Base-by-base conservation (phyloP, 148 eudicot species). In the Nyssa sinensis region DNA sequence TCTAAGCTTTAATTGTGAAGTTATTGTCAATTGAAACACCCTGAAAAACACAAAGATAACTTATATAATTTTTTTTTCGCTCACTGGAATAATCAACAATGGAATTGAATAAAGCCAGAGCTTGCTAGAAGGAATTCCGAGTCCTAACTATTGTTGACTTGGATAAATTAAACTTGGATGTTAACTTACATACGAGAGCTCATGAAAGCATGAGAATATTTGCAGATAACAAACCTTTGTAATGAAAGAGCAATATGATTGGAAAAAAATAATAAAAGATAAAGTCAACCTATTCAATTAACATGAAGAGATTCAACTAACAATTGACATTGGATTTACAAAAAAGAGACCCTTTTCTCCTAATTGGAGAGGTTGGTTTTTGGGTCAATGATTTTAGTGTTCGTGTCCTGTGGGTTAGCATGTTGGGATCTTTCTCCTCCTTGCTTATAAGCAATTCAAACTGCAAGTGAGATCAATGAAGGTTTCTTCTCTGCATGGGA, bases 401-500 rank as follows among this genome's bases (percentile, higher is more conserved):
- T n/a, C n/a, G n/a, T n/a, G n/a, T n/a, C n/a, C n/a, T n/a, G n/a
- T n/a, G n/a, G n/a, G n/a, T n/a, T n/a, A n/a, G n/a, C n/a, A n/a
- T n/a, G n/a, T n/a, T n/a, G n/a, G n/a, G n/a, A n/a, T n/a, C 70
- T 67, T 44, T 47, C 47, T 67, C 30, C 71, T 10, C 23, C n/a
- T n/a, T n/a, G 28, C 1, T 71, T n/a, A 58, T 24, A 64, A 77
- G 58, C 69, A 51, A 37, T 72, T 64, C 47, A 72, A 58, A 55
- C 17, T 74, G 24, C 78, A 81, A 29, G 77, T 63, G 37, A 82
- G 75, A 5, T 53, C 19, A 51, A 51, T 51, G 61, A 69, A 69
- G 17, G 35, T 30, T 25, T 80, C 71, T 35, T 82, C 76, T 19
- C 76, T 74, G 47, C 88, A 85, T 28, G 88, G 86, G 30, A 87